A percentile compares a stretch with the other conserved stretches of the same genome.
phyloP scores from a whole-genome alignment of 1,284 basidiomycete genomes.

The Flammula alnicola region DNA sequence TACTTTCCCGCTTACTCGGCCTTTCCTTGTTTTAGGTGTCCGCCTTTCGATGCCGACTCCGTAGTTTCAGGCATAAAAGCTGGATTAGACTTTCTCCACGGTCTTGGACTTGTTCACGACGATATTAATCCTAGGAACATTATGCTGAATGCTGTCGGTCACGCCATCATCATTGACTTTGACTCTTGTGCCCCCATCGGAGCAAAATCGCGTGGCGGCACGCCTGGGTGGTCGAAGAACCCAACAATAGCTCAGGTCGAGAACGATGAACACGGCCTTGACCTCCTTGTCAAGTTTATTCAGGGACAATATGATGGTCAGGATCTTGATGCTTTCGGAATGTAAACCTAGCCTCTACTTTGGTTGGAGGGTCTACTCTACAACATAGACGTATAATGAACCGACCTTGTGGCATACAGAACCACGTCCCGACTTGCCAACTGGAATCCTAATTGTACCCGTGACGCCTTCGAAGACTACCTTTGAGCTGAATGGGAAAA shows the following conservation, averaged over 20 bases:
- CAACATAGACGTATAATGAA: too few species aligned
- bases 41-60: conserved; percentile 10
- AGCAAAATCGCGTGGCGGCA: conserved; percentile 16
- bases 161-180: conserved; percentile 29
- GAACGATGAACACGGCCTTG: conserved; percentile 18
- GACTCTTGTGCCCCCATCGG: conserved; percentile 21
- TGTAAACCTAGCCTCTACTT: too few species aligned
- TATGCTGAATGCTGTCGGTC: conserved; percentile 22
- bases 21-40: conserved; percentile 1
- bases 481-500: too few species aligned
- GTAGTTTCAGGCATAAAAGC: conserved; percentile 21
- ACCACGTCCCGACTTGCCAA: too few species aligned
- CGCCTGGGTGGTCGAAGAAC: conserved; percentile 20
- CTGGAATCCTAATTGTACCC: too few species aligned
- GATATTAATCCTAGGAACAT: conserved; percentile 32
- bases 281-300: conserved; percentile 14
- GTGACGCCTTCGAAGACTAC: too few species aligned
- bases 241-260: conserved; percentile 12
- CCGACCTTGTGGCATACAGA: too few species aligned
- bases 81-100: conserved; percentile 26
- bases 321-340: too few species aligned
- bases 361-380: too few species aligned
- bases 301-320: conserved; percentile 13
- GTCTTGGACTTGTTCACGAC: conserved; percentile 30
- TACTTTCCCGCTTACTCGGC: neutral